Conservation (phyloP, 352 stramenopile species). For the Globisporangium sylvaticum region DNA sequence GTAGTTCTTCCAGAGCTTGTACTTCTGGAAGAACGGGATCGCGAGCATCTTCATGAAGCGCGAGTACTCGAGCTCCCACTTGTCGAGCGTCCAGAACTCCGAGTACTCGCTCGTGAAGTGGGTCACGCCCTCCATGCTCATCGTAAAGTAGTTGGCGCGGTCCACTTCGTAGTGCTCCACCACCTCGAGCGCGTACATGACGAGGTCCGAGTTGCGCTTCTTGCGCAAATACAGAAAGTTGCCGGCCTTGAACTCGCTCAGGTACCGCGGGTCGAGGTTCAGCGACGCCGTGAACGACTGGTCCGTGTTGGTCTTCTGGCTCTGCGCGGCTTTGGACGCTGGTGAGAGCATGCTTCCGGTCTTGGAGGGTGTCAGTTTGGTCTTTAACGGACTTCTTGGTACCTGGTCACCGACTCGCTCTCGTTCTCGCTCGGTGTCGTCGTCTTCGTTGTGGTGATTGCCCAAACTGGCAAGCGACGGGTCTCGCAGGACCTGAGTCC, state of each 20-base stretch:
- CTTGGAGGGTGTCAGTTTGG: neutral
- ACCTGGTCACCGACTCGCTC: neutral
- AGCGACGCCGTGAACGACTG: slow-evolving; percentile 75
- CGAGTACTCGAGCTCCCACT: slow-evolving; percentile 92
- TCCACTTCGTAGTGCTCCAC: slow-evolving; percentile 85
- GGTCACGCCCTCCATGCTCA: slow-evolving; percentile 90
- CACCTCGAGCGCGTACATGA: slow-evolving; percentile 84
- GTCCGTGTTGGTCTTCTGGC: slow-evolving; percentile 20
- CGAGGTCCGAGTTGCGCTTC: slow-evolving; percentile 52
- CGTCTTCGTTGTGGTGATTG: slow-evolving; percentile 19
- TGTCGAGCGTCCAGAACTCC: slow-evolving; percentile 90
- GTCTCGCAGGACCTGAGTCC: slow-evolving; percentile 10
- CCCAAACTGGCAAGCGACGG: neutral
- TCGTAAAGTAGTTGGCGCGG: slow-evolving; percentile 89
- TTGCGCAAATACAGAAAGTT: slow-evolving; percentile 84
- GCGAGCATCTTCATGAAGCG: slow-evolving; percentile 89
- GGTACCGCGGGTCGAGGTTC: slow-evolving; percentile 66
- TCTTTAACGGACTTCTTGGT: neutral
- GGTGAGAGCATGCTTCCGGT: slow-evolving; percentile 17
- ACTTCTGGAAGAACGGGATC: slow-evolving; percentile 91
- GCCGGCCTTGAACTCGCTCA: slow-evolving; percentile 68
- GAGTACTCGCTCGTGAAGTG: slow-evolving; percentile 86
- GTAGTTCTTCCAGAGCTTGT: slow-evolving; percentile 93
- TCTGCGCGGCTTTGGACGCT: slow-evolving; percentile 24
- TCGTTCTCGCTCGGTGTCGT: slow-evolving; percentile 12